Conservation (phyloP, 106 monocot species). For the Ottelia alismoides region DNA sequence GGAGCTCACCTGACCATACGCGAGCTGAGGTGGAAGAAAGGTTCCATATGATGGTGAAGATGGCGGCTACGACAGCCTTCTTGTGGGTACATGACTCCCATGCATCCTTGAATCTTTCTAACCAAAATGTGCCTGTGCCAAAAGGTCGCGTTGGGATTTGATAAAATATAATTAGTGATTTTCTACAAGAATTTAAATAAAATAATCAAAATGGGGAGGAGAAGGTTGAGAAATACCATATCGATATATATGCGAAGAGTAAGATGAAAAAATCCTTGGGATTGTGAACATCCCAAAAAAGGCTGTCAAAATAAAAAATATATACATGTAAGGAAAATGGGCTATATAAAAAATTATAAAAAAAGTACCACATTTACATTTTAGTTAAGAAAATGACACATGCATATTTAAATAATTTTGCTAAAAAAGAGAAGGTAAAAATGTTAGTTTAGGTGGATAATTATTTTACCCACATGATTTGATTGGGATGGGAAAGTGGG, state of each 20-base stretch:
- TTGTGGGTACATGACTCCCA: constrained; percentile 94
- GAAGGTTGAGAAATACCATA: constrained; percentile 30
- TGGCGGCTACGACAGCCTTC: constrained; percentile 51
- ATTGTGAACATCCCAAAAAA: constrained; percentile 89
- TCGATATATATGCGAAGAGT: constrained; percentile 52
- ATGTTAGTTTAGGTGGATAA: too few relatives aligned
- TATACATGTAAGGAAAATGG: too few relatives aligned
- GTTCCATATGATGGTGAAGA: constrained; percentile 81
- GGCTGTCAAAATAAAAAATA: too few relatives aligned
- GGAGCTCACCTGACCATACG: constrained; percentile 66
- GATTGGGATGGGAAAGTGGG: too few relatives aligned
- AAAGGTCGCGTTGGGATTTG: background rate
- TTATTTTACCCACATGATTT: too few relatives aligned
- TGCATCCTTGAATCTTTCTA: constrained; percentile 64
- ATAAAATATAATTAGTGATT: background rate
- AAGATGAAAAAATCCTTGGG: constrained; percentile 62
- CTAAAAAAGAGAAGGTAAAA: too few relatives aligned
- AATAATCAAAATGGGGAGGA: background rate
- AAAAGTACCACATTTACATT: too few relatives aligned
- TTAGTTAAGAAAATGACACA: too few relatives aligned
- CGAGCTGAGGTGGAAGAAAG: constrained; percentile 67
- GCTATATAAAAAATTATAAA: too few relatives aligned
- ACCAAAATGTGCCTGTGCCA: constrained; percentile 68
- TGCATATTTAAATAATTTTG: too few relatives aligned
- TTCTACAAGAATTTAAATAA: background rate